phyloP scores from a whole-genome alignment of 768 basidiomycete genomes.

The Kwoniella europaea region DNA sequence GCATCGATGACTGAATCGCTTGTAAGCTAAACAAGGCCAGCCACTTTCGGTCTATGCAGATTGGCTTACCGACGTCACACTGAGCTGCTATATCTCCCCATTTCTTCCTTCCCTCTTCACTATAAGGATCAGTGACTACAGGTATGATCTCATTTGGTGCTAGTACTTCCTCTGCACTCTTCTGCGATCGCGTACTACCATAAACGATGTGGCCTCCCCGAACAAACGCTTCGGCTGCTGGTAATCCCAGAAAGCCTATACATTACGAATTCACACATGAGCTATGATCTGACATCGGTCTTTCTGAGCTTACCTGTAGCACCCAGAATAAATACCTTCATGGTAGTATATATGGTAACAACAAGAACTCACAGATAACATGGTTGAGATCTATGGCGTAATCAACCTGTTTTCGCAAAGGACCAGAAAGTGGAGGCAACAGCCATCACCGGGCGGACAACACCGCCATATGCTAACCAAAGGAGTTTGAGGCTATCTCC shows the following conservation, averaged over 20 bases:
- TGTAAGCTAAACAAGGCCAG: neutral
- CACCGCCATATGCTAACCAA: too few relatives aligned
- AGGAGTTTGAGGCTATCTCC: conserved; percentile 7
- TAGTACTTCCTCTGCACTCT: conserved; percentile 56
- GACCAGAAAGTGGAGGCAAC: neutral
- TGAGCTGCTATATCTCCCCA: conserved; percentile 30
- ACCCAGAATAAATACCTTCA: conserved; percentile 58
- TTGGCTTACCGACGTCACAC: conserved; percentile 40
- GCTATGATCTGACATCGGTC: neutral
- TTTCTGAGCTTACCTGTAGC: conserved; percentile 53
- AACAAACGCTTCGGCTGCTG: conserved; percentile 61
- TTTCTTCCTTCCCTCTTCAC: conserved; percentile 24
- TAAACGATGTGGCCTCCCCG: conserved; percentile 63
- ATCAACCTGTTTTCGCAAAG: neutral
- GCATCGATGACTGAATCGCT: conserved; percentile 36
- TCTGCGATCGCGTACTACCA: conserved; percentile 60
- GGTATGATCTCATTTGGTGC: conserved; percentile 62
- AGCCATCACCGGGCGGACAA: neutral
- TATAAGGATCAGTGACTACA: conserved; percentile 42
- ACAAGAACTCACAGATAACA: neutral
- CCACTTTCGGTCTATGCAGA: neutral
- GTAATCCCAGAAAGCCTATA: conserved; percentile 61
- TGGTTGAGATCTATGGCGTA: neutral
- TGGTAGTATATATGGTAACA: conserved; percentile 10
- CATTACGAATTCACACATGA: neutral